Conservation (phyloP, 176 grass and related monocot genomes). For the Calamus simplicifolius region DNA sequence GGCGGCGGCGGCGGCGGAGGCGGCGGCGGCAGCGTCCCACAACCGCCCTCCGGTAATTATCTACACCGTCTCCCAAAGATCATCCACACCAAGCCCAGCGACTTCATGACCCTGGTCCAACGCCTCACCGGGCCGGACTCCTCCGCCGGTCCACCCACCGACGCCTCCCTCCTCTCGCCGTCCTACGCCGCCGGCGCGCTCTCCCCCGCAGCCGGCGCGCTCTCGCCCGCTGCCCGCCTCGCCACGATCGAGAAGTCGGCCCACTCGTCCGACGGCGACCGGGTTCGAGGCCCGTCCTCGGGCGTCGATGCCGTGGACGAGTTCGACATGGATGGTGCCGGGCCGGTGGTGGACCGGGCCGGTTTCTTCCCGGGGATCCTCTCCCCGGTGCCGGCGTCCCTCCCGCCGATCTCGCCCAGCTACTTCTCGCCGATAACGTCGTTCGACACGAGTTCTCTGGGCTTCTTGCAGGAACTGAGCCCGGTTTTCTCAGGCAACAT, state of each 20-base stretch:
- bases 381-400: slow-evolving; percentile 58
- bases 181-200: background rate
- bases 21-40: background rate
- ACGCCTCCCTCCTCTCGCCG: background rate
- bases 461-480: slow-evolving; percentile 66
- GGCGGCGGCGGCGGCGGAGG: background rate
- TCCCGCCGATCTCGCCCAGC: slow-evolving; percentile 35
- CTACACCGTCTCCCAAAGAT: slow-evolving; percentile 95
- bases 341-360: background rate
- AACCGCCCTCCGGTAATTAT: slow-evolving; percentile 66
- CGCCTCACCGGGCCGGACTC: slow-evolving; percentile 52
- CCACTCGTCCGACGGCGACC: background rate
- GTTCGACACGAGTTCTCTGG: slow-evolving; percentile 48
- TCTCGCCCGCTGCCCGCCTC: slow-evolving; percentile 75
- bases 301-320: background rate
- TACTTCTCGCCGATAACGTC: slow-evolving; percentile 54
- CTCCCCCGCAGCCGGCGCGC: slow-evolving; percentile 39
- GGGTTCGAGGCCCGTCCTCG: background rate
- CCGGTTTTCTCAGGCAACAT: slow-evolving; percentile 38
- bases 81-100: slow-evolving; percentile 68
- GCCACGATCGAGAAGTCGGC: slow-evolving; percentile 59
- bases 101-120: slow-evolving; percentile 97
- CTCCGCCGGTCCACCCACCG: background rate
- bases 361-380: slow-evolving; percentile 43
- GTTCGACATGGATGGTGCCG: background rate